Base-by-base conservation (phyloP, 1,284 basidiomycete genomes). In the Microbotryomycetes sp. region DNA sequence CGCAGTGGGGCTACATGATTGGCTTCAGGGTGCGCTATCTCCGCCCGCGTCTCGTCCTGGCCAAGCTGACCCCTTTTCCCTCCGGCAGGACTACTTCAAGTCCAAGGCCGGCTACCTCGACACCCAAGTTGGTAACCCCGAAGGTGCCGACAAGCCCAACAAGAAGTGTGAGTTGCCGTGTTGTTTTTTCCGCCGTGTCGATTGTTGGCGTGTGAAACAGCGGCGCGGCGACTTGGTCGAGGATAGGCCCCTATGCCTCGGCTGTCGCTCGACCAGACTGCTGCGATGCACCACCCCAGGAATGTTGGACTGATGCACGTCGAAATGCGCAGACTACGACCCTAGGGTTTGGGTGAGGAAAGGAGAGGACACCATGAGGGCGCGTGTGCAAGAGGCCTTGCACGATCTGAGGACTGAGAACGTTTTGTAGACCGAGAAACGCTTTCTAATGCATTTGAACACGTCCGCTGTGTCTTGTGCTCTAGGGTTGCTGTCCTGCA, bases 261-360 rank as follows among this genome's bases (percentile, higher is more conserved):
- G n/a, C n/a, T n/a, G n/a, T n/a, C n/a, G n/a, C n/a, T n/a, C n/a
- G n/a, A n/a, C n/a, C n/a, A n/a, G n/a, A n/a, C n/a, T n/a, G n/a
- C n/a, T n/a, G n/a, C n/a, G n/a, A n/a, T n/a, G n/a, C n/a, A n/a
- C n/a, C n/a, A n/a, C n/a, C n/a, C n/a, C n/a, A n/a, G n/a, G n/a
- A n/a, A n/a, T n/a, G n/a, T n/a, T n/a, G n/a, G n/a, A n/a, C n/a
- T 11, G 45, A 48, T 48, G 54, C 45, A 56, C 46, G 46, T 48
- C 54, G 54, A 56, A 13, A 55, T n/a, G n/a, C 3, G 29, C 6
- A 45, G 24, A 61, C 51, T 57, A 64, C 48, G 52, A 57, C 47
- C 57, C 57, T 27, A 89, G 93, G 81, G 88, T 94, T 66, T 97
- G 93, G 93, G 89, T 97, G 52, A 88, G 94, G 73, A 92, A 97